phyloP scores from a whole-genome alignment of 2,329 filamentous ascomycete genomes.

The Nakataea oryzae region DNA sequence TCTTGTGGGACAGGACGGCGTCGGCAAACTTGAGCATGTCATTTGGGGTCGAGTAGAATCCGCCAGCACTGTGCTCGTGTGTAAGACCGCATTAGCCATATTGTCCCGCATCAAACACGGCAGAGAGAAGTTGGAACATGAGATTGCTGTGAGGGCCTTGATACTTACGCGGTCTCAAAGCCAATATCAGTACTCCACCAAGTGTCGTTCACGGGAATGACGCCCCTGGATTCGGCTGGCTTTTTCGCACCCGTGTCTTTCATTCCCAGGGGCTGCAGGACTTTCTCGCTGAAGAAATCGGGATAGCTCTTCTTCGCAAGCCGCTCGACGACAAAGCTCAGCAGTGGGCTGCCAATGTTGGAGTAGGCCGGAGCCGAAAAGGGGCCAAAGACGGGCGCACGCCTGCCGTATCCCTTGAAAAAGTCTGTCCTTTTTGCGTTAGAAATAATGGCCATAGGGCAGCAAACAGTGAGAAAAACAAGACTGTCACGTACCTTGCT shows the following conservation, averaged over 20 bases:
- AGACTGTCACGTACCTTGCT: not conserved
- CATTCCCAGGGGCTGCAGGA: conserved; percentile 32
- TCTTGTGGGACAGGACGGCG: conserved; percentile 27
- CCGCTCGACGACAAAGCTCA: conserved; percentile 33
- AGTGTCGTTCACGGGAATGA: conserved; percentile 22
- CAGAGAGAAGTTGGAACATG: not conserved
- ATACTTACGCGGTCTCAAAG: conserved; percentile 22
- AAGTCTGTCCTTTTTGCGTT: conserved; percentile 9
- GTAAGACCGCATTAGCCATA: not conserved
- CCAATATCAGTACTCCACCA: conserved; percentile 23
- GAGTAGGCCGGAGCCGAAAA: conserved; percentile 36
- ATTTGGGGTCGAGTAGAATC: not conserved
- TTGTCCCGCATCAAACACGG: no score
- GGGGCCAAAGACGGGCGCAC: conserved; percentile 28
- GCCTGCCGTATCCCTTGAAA: conserved; percentile 16
- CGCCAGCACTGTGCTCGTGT: conserved; percentile 1
- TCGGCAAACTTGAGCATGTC: conserved; percentile 30
- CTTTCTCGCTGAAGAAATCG: conserved; percentile 24
- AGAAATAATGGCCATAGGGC: not conserved
- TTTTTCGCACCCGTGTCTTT: conserved; percentile 24
- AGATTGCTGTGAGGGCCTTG: not conserved
- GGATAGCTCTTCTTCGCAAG: conserved; percentile 28
- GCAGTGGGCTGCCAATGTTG: conserved; percentile 32
- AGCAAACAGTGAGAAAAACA: no score
- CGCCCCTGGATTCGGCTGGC: conserved; percentile 20